Base-by-base conservation (phyloP, 2,329 filamentous ascomycete species). In the Verticillium nonalfalfae region DNA sequence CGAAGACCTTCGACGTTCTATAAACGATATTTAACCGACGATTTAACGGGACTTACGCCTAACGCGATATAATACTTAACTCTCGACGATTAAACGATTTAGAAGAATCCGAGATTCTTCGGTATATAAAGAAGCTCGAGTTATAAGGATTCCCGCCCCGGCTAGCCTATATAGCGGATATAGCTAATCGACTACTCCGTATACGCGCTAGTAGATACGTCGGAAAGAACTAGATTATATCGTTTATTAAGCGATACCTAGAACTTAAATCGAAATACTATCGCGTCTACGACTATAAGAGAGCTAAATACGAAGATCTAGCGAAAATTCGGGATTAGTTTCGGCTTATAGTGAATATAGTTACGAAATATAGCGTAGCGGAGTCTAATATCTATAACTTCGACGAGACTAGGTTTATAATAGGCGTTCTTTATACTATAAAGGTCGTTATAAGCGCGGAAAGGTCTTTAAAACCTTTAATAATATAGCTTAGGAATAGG, bases 301-400 rank as follows among this genome's bases (percentile, higher is more conserved):
- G 64, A 60, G 64, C 61, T 56, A 55, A 61, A 40, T 66, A 62
- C 54, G 59, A 67, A 62, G 38, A 64, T 56, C 21, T 31, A 21
- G 57, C n/a, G 18, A 34, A 45, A 45, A 59, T 40, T 59, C 13
- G 4, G 45, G 34, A 31, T 13, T 64, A 60, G 58, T 65, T 66
- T 50, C 33, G 61, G 39, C 34, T 62, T 45, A 56, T 62, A 54
- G 34, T 52, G 35, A 64, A 66, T 38, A 63, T 40, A 26, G 63
- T 62, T 56, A 56, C 57, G 40, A 60, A 58, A 40, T 64, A 66
- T 57, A 56, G 61, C 14, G 65, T 66, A 31, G 31, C 52, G 5
- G 40, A 66, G 13, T 50, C 65, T 14, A 59, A 68, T 50, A 34
- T 63, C 15, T 61, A 68, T 58, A 67, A 67, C 59, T 66, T 68